Evolutionary conservation across 2,329 filamentous ascomycete species (phyloP).

Genomic region (Fusarium nodosum): DNA sequence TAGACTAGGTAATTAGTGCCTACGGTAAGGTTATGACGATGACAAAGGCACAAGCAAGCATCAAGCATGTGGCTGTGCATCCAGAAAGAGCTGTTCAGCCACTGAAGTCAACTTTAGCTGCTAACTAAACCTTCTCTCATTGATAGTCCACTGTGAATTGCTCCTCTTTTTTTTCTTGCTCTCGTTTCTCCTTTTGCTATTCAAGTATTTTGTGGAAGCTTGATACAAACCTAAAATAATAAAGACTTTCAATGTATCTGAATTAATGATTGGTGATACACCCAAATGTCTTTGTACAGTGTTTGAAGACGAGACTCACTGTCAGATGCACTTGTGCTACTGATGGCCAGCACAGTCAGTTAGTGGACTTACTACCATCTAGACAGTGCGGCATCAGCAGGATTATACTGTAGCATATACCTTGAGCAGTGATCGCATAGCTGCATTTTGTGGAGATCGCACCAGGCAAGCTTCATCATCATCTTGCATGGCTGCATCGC

Average conservation of each 20-base stretch:
- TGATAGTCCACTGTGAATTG: too few relatives aligned
- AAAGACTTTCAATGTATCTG: neutral
- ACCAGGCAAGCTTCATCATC: slow-evolving; percentile 31
- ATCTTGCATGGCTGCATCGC: slow-evolving; percentile 24
- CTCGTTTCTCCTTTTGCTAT: neutral
- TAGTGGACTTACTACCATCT: neutral
- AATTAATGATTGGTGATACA: neutral
- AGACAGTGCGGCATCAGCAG: neutral
- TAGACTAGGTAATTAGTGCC: neutral
- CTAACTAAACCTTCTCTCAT: neutral
- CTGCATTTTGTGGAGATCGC: slow-evolving; percentile 41
- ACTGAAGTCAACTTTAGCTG: neutral
- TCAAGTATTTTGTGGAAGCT: neutral
- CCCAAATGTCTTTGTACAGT: neutral
- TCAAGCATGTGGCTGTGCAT: slow-evolving; percentile 40
- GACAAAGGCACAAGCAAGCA: slow-evolving; percentile 43
- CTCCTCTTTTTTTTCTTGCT: neutral
- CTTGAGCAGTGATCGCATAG: slow-evolving; percentile 31
- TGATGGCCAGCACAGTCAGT: neutral
- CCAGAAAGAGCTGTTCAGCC: neutral
- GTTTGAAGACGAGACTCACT: neutral
- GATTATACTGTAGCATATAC: neutral
- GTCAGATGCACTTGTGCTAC: neutral
- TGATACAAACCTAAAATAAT: neutral
- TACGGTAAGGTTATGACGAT: slow-evolving; percentile 43